Base-by-base conservation (phyloP, 1,284 basidiomycete species). In the Cryptococcus sp. region DNA sequence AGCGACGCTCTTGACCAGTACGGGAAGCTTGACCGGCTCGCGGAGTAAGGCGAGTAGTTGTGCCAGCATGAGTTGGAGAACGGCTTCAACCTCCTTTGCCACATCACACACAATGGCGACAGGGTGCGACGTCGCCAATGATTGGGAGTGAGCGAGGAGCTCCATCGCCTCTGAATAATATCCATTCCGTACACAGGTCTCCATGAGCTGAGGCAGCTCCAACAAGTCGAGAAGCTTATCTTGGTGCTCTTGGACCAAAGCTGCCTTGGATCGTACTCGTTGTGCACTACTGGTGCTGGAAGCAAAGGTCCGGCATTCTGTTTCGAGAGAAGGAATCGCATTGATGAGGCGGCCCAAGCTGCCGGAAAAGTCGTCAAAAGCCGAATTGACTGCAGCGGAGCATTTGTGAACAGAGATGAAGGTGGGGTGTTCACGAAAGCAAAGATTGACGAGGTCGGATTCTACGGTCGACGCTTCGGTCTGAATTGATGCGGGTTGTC, bases 101-200 rank as follows among this genome's bases (percentile, higher is more conserved):
- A 93, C 84, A 40, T 83, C 82, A 52, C 80, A 76, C 3, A 84
- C 78, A 25, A 84, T 78, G 10, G 78, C 73, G 31, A 82, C 77
- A 19, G 71, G 69, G 62, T 85, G 82, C 15, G 79, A 76, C 22
- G 70, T 53, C 3, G 80, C 74, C 20, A 88, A 77, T 0, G 74
- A 66, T 20, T 81, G 76, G 0, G 88, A 86, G 70, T 93, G 89
- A 7, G 84, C 81, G 1, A 87, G 82, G 11, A 95, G 84, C 50
- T 92, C 88, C 59, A 97, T 84, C 0, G 92, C 93, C 74, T 97
- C 94, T 52, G 87, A 83, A 78, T 93, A 95, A 77, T 91, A 89
- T 7, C 91, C 91, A 69, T 92, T 93, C 23, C 91, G 84, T 15
- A 95, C 88, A 69, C 92, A 96, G 0, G 92, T 91, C 71, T 94